Evolutionary conservation across 208 protist genomes (phyloP), one percentile per base, ranked within the genome.

Genomic region (Wallacemonas sp.): DNA sequence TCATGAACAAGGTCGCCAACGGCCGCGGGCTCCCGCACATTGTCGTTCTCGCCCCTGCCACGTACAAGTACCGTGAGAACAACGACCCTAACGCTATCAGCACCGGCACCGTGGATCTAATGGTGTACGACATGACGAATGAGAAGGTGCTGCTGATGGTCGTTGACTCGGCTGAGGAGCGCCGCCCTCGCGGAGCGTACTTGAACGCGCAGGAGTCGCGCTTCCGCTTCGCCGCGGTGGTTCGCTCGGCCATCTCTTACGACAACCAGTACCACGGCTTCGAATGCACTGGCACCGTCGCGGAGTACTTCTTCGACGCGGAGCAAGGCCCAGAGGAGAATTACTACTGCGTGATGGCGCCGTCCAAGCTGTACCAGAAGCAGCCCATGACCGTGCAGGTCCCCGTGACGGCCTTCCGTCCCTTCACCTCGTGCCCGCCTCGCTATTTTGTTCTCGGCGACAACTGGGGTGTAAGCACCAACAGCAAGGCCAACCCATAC

Each of bases 311-410:
- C 66, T 95, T 95, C 64, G 86, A 95, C 58, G 31, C 82, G 12
- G 70, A 85, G 53, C 45, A 80, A 5, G 89, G 86, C 31, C 75
- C 75, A 3, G 86, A 95, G 72, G 86, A 95, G 79, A 90, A 93
- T 71, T 95, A 90, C 71, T 95, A 90, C 77, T 91, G 85, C 59
- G 75, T 95, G 51, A 95, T 95, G 89, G 83, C 86, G 11, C 89
- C 89, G 34, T 33, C 63, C 21, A 78, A 80, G 45, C 46, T 95
- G 21, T 86, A 79, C 56, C 69, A 75, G 46, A 91, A 91, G 70
- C 66, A 68, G 39, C 72, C 72, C 15, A 79, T 51, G 42, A 77
- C 72, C 26, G 53, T 91, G 31, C 51, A 86, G 34, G 81, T 94
- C 21, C 88, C 88, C 6, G 62, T 94, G 17, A 86, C 72, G 45